These are phyloP conservation scores for Flaveria robusta DNA, from an alignment of 129 eudicot species.

Conservation along the genomic window DNA sequence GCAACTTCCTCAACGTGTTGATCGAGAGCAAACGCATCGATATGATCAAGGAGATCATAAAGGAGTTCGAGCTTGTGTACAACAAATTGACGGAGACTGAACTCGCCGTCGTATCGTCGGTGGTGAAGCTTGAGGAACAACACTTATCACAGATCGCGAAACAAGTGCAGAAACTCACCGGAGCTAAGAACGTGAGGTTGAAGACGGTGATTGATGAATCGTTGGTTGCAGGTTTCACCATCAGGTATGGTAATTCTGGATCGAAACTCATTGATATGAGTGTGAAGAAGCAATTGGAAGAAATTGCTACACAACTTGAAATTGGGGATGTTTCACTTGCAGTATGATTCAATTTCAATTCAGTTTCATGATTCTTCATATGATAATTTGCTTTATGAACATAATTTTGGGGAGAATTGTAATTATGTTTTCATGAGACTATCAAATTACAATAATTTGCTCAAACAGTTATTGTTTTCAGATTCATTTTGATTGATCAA, in stretches of 20 bases:
- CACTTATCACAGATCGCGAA: constrained; percentile 83
- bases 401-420: constrained; percentile 32
- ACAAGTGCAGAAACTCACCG: constrained; percentile 75
- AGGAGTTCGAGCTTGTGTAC: constrained; percentile 69
- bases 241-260: constrained; percentile 64
- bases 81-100: constrained; percentile 65
- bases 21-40: constrained; percentile 62
- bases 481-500: neutral
- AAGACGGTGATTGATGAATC: constrained; percentile 71
- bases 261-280: constrained; percentile 89
- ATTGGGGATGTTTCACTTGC: constrained; percentile 63
- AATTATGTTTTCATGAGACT: constrained; percentile 36
- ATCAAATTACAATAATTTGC: constrained; percentile 25
- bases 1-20: constrained; percentile 63
- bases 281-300: constrained; percentile 84
- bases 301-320: constrained; percentile 79
- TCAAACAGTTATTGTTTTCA: neutral
- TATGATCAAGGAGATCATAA: constrained; percentile 56
- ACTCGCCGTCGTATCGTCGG: constrained; percentile 68
- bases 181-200: constrained; percentile 73
- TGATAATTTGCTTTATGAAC: constrained; percentile 30
- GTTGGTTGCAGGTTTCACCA: constrained; percentile 73
- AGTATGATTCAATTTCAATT: constrained; percentile 35
- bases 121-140: constrained; percentile 67
- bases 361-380: constrained; percentile 9